Evolutionary conservation across 1,284 basidiomycete genomes (phyloP).

Genomic region (Takashimella tepidaria): DNA sequence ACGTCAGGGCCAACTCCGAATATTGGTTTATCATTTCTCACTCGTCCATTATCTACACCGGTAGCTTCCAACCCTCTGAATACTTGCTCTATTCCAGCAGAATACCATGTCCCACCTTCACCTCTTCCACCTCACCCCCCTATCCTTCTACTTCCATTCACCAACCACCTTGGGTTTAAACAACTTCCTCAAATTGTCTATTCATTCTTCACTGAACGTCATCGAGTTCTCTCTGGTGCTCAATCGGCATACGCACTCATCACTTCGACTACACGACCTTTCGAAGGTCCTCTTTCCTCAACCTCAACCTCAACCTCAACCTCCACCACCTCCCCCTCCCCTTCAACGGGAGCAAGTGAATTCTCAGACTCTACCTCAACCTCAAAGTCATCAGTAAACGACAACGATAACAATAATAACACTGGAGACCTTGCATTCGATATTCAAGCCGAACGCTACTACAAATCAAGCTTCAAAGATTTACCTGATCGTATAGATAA

Average conservation of each 20-base stretch:
- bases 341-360: slow-evolving; percentile 18
- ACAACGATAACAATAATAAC: too few relatives aligned
- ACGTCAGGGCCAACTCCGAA: slow-evolving; percentile 10
- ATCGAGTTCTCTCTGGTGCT: slow-evolving; percentile 69
- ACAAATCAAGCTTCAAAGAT: slow-evolving; percentile 60
- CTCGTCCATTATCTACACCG: slow-evolving; percentile 20
- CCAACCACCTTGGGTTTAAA: slow-evolving; percentile 75
- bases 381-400: too few relatives aligned
- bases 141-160: slow-evolving; percentile 79
- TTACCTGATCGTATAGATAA: slow-evolving; percentile 62
- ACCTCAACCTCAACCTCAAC: slow-evolving; percentile 17
- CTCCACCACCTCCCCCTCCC: slow-evolving; percentile 12
- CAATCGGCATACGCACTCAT: slow-evolving; percentile 76
- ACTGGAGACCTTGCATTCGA: slow-evolving; percentile 75
- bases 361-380: too few relatives aligned
- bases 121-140: slow-evolving; percentile 73
- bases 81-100: slow-evolving; percentile 35
- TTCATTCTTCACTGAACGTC: slow-evolving; percentile 88
- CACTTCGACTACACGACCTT: slow-evolving; percentile 60
- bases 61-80: slow-evolving; percentile 17
- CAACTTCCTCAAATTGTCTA: slow-evolving; percentile 86
- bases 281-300: slow-evolving; percentile 41
- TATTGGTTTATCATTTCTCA: slow-evolving; percentile 26
- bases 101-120: slow-evolving; percentile 53
- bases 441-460: slow-evolving; percentile 60